Evolutionary conservation across 73 alveolate species (phyloP).

Genomic region (Stentor roeselii): DNA sequence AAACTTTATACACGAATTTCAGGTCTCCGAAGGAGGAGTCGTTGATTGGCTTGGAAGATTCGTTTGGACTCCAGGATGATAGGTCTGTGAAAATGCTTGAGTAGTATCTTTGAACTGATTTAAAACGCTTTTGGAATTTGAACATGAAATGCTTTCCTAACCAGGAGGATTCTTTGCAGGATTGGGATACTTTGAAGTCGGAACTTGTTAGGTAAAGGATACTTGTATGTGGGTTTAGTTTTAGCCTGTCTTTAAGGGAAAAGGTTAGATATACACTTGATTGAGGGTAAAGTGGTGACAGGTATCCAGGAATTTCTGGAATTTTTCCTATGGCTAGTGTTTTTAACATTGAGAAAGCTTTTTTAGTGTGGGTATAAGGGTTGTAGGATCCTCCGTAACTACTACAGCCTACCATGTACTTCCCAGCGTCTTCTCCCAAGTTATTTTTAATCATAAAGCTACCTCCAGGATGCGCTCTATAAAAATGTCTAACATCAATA

Average conservation of each 20-base stretch:
- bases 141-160: slow-evolving; percentile 1
- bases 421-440: slow-evolving; percentile 41
- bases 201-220: background rate
- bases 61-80: background rate
- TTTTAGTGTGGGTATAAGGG: slow-evolving; percentile 10
- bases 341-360: background rate
- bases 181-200: background rate
- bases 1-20: background rate
- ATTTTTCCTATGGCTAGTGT: background rate
- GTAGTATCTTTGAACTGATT: background rate
- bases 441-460: slow-evolving; percentile 28
- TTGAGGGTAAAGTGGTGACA: background rate
- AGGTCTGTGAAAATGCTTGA: background rate
- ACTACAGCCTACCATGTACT: slow-evolving; percentile 33
- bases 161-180: background rate
- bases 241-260: background rate
- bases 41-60: too few relatives aligned
- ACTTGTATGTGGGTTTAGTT: background rate
- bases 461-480: slow-evolving; percentile 47
- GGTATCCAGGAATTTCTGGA: background rate
- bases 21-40: background rate
- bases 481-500: slow-evolving; percentile 25
- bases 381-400: background rate
- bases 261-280: background rate
- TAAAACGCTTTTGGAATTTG: background rate